These are phyloP conservation scores for Populus alba DNA, from an alignment of 345 rosid genomes.

Conservation along the genomic window DNA sequence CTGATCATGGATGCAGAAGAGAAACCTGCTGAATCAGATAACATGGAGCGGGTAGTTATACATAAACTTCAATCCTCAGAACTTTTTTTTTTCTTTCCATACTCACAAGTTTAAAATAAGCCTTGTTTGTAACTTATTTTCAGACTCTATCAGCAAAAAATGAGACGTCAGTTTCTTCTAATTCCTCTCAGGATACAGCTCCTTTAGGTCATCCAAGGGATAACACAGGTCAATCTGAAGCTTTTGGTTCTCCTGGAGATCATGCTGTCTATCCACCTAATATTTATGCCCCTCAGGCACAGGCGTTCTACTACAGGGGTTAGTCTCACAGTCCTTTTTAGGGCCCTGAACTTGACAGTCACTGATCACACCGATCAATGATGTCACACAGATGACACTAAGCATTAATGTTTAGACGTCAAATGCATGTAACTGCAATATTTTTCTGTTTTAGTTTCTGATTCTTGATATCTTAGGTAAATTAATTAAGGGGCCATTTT, in stretches of 20 bases:
- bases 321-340: constrained; percentile 22
- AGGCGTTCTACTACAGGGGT: constrained; percentile 72
- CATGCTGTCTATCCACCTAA: constrained; percentile 52
- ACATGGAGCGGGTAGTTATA: constrained; percentile 66
- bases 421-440: neutral
- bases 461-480: neutral
- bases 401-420: neutral
- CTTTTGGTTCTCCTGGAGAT: constrained; percentile 57
- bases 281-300: constrained; percentile 73
- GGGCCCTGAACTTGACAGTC: constrained; percentile 5
- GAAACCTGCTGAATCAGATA: constrained; percentile 59
- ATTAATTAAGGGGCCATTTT: constrained; percentile 10
- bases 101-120: constrained; percentile 15
- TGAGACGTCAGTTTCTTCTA: constrained; percentile 53
- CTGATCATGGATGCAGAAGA: constrained; percentile 77
- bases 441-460: neutral
- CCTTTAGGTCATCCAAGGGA: constrained; percentile 52
- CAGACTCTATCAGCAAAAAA: constrained; percentile 50
- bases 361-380: neutral
- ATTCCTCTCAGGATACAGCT: constrained; percentile 59
- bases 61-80: constrained; percentile 18
- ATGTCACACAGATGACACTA: neutral
- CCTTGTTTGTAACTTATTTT: constrained; percentile 20
- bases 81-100: constrained; percentile 7
- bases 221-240: constrained; percentile 43